Evolutionary conservation across 2,329 filamentous ascomycete genomes (phyloP), one percentile per base, ranked within the genome.

Genomic region (Apiospora arundinis): DNA sequence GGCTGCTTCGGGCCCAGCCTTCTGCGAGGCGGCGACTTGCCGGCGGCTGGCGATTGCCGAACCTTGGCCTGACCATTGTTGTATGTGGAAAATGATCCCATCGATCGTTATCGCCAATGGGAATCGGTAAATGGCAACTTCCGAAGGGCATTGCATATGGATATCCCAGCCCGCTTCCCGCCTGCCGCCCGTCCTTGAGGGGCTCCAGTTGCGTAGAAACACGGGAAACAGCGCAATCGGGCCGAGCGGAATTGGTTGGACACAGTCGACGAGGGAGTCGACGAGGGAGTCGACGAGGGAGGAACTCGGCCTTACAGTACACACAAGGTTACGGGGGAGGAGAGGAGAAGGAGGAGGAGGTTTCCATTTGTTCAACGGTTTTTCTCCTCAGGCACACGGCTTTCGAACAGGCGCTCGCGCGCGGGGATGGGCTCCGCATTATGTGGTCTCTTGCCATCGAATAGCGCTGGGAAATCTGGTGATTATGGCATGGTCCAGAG

Each of bases 31-130:
- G 42, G 16, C 42, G 16, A 32, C 32, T 32, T 45, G 42, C 42
- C 42, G 46, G n/a, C n/a, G n/a, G 28, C 52, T 60, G 16, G 28
- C 52, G 52, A 37, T 16, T 37, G 52, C 52, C 52, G 52, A 32
- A n/a, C 14, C 56, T 40, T 63, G 18, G 56, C 56, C 12, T 12
- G 28, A 8, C 9, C 21, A 32, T n/a, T n/a, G 56, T 28, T n/a
- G 28, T n/a, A 45, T 45, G 12, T 45, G 3, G 16, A 63, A 40
- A 11, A 40, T 40, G 56, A 63, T 11, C 32, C 8, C 28, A 40
- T 40, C 32, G 56, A 63, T 63, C 32, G 56, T 40, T 40, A 63
- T 40, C 56, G 56, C 56, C 18, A 63, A 63, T 60, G 52, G 52
- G 52, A 37, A 60, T 60, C 52, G 52, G 52, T 18, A 37, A 32